Percentiles rank a stretch among this genome's conserved stretches.
Conservation (phyloP, 73 alveolate species). For the Uronychia binucleata region DNA sequence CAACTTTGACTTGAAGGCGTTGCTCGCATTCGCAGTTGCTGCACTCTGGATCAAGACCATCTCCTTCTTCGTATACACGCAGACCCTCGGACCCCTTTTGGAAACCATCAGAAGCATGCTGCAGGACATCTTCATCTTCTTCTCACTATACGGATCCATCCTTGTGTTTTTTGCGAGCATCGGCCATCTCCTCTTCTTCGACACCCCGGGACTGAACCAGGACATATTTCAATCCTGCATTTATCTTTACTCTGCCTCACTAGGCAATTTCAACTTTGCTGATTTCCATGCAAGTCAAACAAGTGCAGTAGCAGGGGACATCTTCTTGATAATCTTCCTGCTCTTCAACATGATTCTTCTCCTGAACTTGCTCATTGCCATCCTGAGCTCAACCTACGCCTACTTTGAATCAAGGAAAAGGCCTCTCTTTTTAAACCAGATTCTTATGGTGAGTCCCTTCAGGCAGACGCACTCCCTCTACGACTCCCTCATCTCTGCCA, state of each 20-base stretch:
- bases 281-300: neutral
- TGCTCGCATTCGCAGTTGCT: neutral
- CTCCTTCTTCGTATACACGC: neutral
- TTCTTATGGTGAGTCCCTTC: neutral
- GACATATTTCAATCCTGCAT: neutral
- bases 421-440: neutral
- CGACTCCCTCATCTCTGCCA: neutral
- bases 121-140: neutral
- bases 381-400: neutral
- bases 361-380: conserved; percentile 3
- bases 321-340: neutral
- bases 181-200: neutral
- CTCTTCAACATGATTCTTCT: neutral
- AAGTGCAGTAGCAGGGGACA: neutral
- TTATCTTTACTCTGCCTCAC: neutral
- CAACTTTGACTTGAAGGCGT: neutral
- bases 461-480: neutral
- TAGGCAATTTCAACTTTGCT: neutral
- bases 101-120: neutral
- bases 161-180: neutral
- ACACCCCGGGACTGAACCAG: neutral
- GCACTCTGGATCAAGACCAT: neutral
- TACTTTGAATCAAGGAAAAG: neutral
- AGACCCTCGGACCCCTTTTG: neutral
- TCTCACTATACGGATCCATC: neutral